A percentile compares a stretch with the other conserved stretches of the same genome.
Evolutionary conservation across 1,284 basidiomycete genomes (phyloP).

Genomic region (Phylloporus sp.): DNA sequence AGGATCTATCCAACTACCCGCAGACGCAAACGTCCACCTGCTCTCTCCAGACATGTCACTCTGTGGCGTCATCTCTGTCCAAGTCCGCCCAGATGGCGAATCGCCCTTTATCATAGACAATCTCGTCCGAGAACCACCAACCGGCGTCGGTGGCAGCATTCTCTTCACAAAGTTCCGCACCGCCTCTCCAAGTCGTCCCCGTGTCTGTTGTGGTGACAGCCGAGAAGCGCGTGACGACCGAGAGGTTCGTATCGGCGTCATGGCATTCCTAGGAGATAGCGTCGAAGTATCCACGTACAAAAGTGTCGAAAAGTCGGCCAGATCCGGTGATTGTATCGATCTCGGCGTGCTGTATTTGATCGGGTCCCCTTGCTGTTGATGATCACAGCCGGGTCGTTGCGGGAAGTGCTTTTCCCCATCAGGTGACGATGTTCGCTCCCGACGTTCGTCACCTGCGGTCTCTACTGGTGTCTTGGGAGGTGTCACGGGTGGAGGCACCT

Average conservation of each 20-base stretch:
- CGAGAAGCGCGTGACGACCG: conserved; percentile 1
- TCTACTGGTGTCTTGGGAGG: conserved; percentile 13
- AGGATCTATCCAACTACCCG: conserved; percentile 11
- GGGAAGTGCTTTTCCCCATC: conserved; percentile 1
- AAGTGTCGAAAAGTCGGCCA: conserved; percentile 22
- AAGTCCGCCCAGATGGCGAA: background rate
- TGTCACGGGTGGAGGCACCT: conserved; percentile 12
- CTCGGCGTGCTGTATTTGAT: conserved; percentile 5
- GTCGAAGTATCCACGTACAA: conserved; percentile 3
- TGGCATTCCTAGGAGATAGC: background rate
- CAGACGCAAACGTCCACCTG: conserved; percentile 27
- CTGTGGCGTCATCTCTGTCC: conserved; percentile 16
- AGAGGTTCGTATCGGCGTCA: conserved; percentile 1
- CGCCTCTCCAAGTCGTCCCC: conserved; percentile 27
- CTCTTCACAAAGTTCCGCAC: conserved; percentile 29
- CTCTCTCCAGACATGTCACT: conserved; percentile 24
- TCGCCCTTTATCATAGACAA: background rate
- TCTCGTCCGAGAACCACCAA: no score
- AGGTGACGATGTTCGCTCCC: background rate
- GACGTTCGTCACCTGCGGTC: background rate
- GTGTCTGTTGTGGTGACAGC: background rate
- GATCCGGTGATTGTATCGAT: conserved; percentile 4
- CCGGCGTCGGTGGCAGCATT: conserved; percentile 22
- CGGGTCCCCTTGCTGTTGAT: background rate
- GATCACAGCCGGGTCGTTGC: background rate